Percentiles rank a stretch among this genome's conserved stretches.
Evolutionary conservation across 176 grass and related monocot genomes (phyloP).

Genomic region (Eragrostis nindensis): DNA sequence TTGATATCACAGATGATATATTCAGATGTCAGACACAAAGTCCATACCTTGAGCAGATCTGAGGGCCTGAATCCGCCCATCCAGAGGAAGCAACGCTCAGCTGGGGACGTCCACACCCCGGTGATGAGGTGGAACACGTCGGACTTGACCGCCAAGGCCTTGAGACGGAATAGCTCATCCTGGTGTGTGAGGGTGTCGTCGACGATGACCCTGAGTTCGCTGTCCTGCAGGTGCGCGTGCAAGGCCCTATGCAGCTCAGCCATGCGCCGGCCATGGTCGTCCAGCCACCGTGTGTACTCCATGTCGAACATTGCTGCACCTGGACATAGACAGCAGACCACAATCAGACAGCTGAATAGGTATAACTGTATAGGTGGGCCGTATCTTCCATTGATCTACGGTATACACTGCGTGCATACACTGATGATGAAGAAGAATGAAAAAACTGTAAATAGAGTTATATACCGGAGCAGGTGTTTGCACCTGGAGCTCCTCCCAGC

Average conservation of each 20-base stretch:
- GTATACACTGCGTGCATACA: not conserved
- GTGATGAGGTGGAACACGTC: slow-evolving; percentile 91
- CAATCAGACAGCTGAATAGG: not conserved
- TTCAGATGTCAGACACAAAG: slow-evolving; percentile 21
- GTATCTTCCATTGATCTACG: not conserved
- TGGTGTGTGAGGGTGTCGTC: slow-evolving; percentile 66
- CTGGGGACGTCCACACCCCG: slow-evolving; percentile 66
- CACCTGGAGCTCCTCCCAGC: slow-evolving; percentile 62
- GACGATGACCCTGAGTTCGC: slow-evolving; percentile 67
- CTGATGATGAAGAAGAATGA: not conserved
- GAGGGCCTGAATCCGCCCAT: slow-evolving; percentile 89
- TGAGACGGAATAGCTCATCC: slow-evolving; percentile 74
- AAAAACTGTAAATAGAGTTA: slow-evolving; percentile 4
- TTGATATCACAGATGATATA: not conserved
- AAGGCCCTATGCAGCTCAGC: slow-evolving; percentile 62
- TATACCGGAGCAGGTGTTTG: slow-evolving; percentile 68
- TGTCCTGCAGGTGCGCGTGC: slow-evolving; percentile 53
- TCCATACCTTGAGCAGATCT: slow-evolving; percentile 78
- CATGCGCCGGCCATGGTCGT: slow-evolving; percentile 55
- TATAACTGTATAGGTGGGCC: not conserved
- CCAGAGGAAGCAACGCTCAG: slow-evolving; percentile 90
- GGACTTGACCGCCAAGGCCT: slow-evolving; percentile 42
- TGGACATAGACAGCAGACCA: not conserved
- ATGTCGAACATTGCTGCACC: slow-evolving; percentile 64
- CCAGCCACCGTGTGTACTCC: slow-evolving; percentile 75